Evolutionary conservation across 805 yeast genomes (phyloP).

Genomic region (Candida fluviatilis): DNA sequence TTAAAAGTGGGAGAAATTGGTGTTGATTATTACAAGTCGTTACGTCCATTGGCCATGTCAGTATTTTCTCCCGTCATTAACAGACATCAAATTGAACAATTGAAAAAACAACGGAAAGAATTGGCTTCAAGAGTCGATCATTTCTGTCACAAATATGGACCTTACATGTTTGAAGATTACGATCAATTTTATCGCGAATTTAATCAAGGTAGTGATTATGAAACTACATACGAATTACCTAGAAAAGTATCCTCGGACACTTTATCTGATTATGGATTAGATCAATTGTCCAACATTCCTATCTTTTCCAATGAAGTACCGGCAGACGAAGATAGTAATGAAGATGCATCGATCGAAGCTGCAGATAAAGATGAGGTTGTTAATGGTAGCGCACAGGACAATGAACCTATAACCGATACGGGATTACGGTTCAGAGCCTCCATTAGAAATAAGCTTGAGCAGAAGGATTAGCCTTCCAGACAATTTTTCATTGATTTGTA

Average conservation of each 20-base stretch:
- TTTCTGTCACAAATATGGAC: slow-evolving; percentile 36
- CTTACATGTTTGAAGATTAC: slow-evolving; percentile 35
- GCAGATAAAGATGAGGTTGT: slow-evolving; percentile 2
- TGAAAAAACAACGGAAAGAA: slow-evolving; percentile 23
- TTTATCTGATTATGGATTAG: slow-evolving; percentile 7
- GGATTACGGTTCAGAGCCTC: not conserved
- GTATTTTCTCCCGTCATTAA: slow-evolving; percentile 25
- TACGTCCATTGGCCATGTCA: slow-evolving; percentile 33
- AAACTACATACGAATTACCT: not conserved
- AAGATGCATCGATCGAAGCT: slow-evolving; percentile 3
- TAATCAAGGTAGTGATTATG: slow-evolving; percentile 8
- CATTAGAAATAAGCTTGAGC: not conserved
- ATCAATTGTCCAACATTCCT: slow-evolving; percentile 24
- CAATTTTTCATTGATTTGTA: too few species aligned
- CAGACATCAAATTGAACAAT: slow-evolving; percentile 26
- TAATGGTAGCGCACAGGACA: not conserved
- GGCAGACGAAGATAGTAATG: slow-evolving; percentile 4
- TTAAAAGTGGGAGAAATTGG: slow-evolving; percentile 40
- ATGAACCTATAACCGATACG: not conserved
- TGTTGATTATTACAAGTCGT: slow-evolving; percentile 37
- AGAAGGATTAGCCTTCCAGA: not conserved
- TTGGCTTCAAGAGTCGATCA: slow-evolving; percentile 27
- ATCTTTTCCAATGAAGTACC: slow-evolving; percentile 19
- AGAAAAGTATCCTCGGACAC: not conserved
- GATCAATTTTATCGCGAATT: slow-evolving; percentile 27